Evolutionary conservation across 345 rosid species (phyloP).

Genomic region (Pseudoturritis turrita): DNA sequence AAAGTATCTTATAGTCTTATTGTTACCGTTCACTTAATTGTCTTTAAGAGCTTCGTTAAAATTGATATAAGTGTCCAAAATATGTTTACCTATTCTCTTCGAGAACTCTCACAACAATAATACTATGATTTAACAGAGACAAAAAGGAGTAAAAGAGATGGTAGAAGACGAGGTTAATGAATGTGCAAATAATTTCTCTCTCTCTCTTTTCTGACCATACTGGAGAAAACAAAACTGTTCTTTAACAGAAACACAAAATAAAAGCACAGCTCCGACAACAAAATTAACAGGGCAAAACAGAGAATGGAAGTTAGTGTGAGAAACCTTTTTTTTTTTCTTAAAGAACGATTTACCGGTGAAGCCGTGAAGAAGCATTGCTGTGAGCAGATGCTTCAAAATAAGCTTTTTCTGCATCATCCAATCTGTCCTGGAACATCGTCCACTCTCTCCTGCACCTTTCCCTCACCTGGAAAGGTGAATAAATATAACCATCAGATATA

Average conservation of each 20-base stretch:
- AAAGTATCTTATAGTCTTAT: too few species aligned
- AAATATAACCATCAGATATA: not conserved
- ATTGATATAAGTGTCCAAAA: too few species aligned
- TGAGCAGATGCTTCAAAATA: constrained; percentile 40
- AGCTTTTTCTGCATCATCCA: constrained; percentile 55
- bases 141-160: not conserved
- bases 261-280: not conserved
- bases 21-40: too few species aligned
- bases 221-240: not conserved
- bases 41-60: too few species aligned
- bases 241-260: not conserved
- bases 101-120: too few species aligned
- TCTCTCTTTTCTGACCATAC: not conserved
- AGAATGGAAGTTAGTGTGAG: not conserved
- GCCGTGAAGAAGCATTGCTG: constrained; percentile 8
- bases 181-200: not conserved
- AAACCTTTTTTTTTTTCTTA: not conserved
- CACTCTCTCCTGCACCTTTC: constrained; percentile 85
- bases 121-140: not conserved
- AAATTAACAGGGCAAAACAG: not conserved
- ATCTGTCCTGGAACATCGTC: constrained; percentile 67
- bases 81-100: too few species aligned
- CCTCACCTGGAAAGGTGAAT: constrained; percentile 47
- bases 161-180: not conserved
- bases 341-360: constrained; percentile 3